Evolutionary conservation across 2,329 filamentous ascomycete species (phyloP), one percentile per base, ranked within the genome.

Genomic region (Fusarium sp.): DNA sequence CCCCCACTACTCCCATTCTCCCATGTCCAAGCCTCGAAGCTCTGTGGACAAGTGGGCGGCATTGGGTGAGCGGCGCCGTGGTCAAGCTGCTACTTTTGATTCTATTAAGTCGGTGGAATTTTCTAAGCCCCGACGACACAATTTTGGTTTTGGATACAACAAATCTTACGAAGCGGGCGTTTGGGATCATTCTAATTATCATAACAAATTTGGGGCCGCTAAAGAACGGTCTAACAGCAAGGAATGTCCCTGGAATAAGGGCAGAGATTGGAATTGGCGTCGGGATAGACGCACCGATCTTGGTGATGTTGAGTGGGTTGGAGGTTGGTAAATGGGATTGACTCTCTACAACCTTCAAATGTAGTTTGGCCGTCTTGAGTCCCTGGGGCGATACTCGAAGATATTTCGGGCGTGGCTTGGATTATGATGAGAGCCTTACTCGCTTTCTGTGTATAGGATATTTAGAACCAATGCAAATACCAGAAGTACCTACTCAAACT

Each of bases 281-380:
- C 84, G 87, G 76, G 89, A 91, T 68, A 83, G 82, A 76, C 86
- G 86, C 73, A 80, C 85, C 76, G 90, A 91, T 82, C 87, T 92
- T 79, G 90, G 90, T 77, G 92, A 95, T 77, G 83, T 94, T 84
- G 94, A 97, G 88, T 97, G 95, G 91, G 93, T 97, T 89, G 94
- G 94, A 85, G 93, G 92, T 83, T 97, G 92, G 89, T 89, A 92
- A 80, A 69, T 13, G 89, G 89, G 73, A 80, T 80, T 76, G 78
- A 80, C 70, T 83, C 79, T 72, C 73, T 51, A 60, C 75, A 65
- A 70, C 78, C 77, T 83, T 79, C 88, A 88, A 86, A 89, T 88
- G 87, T 89, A 83, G 86, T 86, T 87, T 80, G 77, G 80, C 80
- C 67, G 65, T 69, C 62, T 52, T 58, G 63, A 42, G 58, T 67